Evolutionary conservation across 495 filamentous ascomycete species (phyloP).

Genomic region (Diplogelasinospora grovesii): DNA sequence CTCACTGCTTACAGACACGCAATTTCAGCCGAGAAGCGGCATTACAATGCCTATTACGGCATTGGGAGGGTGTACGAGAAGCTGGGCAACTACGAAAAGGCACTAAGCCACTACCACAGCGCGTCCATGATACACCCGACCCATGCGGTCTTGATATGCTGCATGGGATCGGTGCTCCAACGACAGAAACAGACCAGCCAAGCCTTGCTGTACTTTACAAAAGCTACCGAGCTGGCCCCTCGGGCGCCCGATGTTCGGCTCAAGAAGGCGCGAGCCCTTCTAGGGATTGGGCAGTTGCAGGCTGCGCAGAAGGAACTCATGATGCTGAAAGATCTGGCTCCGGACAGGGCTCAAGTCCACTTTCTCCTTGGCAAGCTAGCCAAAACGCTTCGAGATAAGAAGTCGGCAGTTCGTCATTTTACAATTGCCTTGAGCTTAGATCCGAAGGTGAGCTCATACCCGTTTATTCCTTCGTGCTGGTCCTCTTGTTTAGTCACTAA

Average conservation of each 20-base stretch:
- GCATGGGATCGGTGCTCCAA: slow-evolving; percentile 82
- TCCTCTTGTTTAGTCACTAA: too few species aligned
- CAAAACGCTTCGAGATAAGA: slow-evolving; percentile 71
- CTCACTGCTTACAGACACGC: slow-evolving; percentile 75
- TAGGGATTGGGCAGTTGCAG: slow-evolving; percentile 65
- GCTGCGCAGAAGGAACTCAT: slow-evolving; percentile 71
- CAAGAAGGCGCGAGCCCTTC: slow-evolving; percentile 82
- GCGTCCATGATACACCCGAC: slow-evolving; percentile 84
- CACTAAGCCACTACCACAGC: slow-evolving; percentile 82
- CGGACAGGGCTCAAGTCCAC: slow-evolving; percentile 92
- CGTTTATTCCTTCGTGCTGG: background rate
- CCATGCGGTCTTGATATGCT: slow-evolving; percentile 83
- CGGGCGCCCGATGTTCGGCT: slow-evolving; percentile 73
- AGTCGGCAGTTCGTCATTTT: slow-evolving; percentile 79
- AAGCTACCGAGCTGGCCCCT: slow-evolving; percentile 76
- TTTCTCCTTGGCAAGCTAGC: slow-evolving; percentile 85
- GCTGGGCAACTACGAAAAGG: slow-evolving; percentile 84
- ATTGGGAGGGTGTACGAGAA: slow-evolving; percentile 90
- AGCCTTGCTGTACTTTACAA: slow-evolving; percentile 71
- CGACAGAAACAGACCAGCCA: slow-evolving; percentile 71
- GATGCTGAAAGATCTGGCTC: slow-evolving; percentile 79
- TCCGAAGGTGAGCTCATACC: slow-evolving; percentile 65
- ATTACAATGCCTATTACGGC: slow-evolving; percentile 98
- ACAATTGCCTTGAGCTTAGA: slow-evolving; percentile 92
- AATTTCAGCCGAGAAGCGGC: slow-evolving; percentile 74